Conservation (phyloP, 106 monocot species). For the Ottelia alismoides region DNA sequence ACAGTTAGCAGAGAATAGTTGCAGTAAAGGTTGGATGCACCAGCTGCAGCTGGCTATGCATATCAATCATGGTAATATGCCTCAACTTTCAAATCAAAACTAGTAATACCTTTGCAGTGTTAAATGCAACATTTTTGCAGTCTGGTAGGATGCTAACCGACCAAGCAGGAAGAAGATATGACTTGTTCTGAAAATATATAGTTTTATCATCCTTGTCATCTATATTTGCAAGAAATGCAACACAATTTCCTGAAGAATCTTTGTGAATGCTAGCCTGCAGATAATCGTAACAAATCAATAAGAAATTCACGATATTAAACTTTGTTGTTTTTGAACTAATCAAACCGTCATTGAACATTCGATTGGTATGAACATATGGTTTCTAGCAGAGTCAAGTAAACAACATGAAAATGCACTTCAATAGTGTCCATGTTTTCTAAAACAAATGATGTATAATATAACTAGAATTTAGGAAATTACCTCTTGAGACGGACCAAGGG, state of each 20-base stretch:
- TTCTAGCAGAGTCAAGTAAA: too few species aligned
- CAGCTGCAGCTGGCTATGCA: too few species aligned
- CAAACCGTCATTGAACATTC: too few species aligned
- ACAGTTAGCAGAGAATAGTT: too few species aligned
- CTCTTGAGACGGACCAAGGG: constrained; percentile 73
- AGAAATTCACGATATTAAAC: too few species aligned
- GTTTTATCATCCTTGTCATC: constrained; percentile 50
- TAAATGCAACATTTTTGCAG: constrained; percentile 81
- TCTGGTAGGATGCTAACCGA: constrained; percentile 88
- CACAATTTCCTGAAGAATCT: constrained; percentile 64
- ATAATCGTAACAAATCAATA: too few species aligned
- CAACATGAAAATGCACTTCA: neutral
- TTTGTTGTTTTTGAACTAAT: too few species aligned
- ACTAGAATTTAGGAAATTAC: constrained; percentile 17
- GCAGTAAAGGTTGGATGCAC: too few species aligned
- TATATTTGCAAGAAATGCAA: constrained; percentile 72
- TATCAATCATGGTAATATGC: too few species aligned
- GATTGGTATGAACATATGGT: too few species aligned
- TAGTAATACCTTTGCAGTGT: constrained; percentile 72
- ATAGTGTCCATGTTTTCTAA: neutral
- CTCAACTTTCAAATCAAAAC: neutral
- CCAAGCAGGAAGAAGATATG: constrained; percentile 87
- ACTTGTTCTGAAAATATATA: constrained; percentile 51
- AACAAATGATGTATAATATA: neutral
- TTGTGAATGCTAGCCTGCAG: constrained; percentile 55